A percentile compares a stretch with the other conserved stretches of the same genome.
phyloP scores from a whole-genome alignment of 164 flowering plant species.

The Stephania japonica region DNA sequence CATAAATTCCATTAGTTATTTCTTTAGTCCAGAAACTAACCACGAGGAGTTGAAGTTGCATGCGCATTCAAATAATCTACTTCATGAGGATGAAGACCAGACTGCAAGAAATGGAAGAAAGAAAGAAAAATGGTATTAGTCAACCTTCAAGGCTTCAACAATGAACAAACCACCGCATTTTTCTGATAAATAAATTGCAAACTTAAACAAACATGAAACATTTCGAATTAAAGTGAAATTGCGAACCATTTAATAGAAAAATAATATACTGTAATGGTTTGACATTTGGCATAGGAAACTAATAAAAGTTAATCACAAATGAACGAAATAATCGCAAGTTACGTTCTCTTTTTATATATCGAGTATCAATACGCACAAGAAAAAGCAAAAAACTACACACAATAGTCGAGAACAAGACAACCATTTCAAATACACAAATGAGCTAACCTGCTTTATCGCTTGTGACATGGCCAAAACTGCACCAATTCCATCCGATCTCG shows the following conservation, averaged over 20 bases:
- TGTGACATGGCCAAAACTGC: conserved; percentile 88
- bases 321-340: background rate
- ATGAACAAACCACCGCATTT: background rate
- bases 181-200: background rate
- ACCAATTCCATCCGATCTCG: conserved; percentile 80
- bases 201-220: background rate
- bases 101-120: conserved; percentile 42
- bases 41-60: conserved; percentile 94
- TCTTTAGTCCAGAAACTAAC: conserved; percentile 27
- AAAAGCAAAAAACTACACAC: no score
- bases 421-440: background rate
- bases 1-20: background rate
- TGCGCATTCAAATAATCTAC: conserved; percentile 94
- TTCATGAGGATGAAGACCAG: conserved; percentile 64
- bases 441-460: conserved; percentile 69
- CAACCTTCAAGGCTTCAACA: no score
- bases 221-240: background rate
- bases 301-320: no score
- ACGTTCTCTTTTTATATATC: background rate
- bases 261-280: background rate
- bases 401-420: background rate
- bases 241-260: background rate
- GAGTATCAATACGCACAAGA: background rate
- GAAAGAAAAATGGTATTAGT: no score
- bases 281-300: background rate